These are phyloP conservation scores for Euclidium syriacum DNA, from an alignment of 345 rosid species.

Conservation along the genomic window DNA sequence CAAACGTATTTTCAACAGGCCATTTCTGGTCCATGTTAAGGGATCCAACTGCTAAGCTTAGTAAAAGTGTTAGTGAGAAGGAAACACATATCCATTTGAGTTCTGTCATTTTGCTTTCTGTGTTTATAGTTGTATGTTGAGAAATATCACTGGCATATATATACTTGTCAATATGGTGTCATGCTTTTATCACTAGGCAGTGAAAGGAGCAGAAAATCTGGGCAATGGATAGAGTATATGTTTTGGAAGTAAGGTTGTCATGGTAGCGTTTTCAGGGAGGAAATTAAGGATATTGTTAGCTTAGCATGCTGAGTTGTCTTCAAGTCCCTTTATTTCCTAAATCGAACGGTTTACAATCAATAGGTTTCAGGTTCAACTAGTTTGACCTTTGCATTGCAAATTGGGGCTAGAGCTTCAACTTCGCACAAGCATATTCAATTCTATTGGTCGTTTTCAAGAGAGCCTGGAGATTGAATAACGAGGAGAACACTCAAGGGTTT, in stretches of 20 bases:
- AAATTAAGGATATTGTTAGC: not conserved
- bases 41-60: slow-evolving; percentile 16
- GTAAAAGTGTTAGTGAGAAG: slow-evolving; percentile 23
- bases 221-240: slow-evolving; percentile 3
- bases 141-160: not conserved
- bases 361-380: not conserved
- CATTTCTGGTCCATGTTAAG: slow-evolving; percentile 19
- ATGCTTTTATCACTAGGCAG: slow-evolving; percentile 20
- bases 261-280: not conserved
- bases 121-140: slow-evolving; percentile 4
- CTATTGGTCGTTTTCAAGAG: not conserved
- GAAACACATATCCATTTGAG: slow-evolving; percentile 12
- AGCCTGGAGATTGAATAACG: not conserved
- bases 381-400: not conserved
- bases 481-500: not conserved
- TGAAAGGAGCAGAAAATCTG: slow-evolving; percentile 1
- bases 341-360: not conserved
- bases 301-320: not conserved
- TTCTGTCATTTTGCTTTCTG: slow-evolving; percentile 18
- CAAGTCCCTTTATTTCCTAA: not conserved
- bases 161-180: slow-evolving; percentile 14
- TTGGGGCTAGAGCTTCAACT: not conserved
- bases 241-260: not conserved
- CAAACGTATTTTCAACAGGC: slow-evolving; percentile 9
- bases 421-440: not conserved